Evolutionary conservation across 2,329 filamentous ascomycete species (phyloP), one percentile per base, ranked within the genome.

Genomic region (Didymella segeticola): DNA sequence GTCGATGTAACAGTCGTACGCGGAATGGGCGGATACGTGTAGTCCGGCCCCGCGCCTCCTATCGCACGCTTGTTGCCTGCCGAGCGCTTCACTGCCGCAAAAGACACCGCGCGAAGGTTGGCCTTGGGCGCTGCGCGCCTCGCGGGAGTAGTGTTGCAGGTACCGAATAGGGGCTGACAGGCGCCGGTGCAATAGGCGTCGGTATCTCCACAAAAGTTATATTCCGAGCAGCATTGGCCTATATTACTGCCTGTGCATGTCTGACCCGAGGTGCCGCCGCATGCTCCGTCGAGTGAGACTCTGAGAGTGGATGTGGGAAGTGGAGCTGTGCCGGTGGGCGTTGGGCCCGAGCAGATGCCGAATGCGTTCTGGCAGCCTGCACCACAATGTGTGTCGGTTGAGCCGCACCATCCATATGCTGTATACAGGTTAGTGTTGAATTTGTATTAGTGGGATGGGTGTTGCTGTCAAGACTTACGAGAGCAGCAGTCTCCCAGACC

Each of bases 61-160:
- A 57, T 55, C 5, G 53, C 53, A 9, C 56, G 53, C 26, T 56
- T 56, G 8, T 34, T 27, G 27, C 27, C 43, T 8, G 48, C 27
- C 5, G 56, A 42, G 26, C 50, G 50, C 31, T 38, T 47, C 5
- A n/a, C 30, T 20, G 50, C 37, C 27, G 53, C 53, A 19, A 48
- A 58, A 49, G 41, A 36, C 23, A 17, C 61, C 36, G 36, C 54
- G 37, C 19, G 47, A 51, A 37, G 55, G 9, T 45, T 64, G 45
- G 37, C 61, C 17, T 53, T 64, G 17, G 51, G 55, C 17, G 45
- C 41, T 14, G 54, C 51, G 37, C 62, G 63, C n/a, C 58, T 53
- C 12, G 69, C 43, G 57, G 67, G 67, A 27, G 64, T 59, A 12
- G 70, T 73, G 17, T 72, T 76, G 49, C 78, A 79, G n/a, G 63